Conservation (phyloP, 371 early-diverging fungal genomes). For the Fennellomyces sp. region DNA sequence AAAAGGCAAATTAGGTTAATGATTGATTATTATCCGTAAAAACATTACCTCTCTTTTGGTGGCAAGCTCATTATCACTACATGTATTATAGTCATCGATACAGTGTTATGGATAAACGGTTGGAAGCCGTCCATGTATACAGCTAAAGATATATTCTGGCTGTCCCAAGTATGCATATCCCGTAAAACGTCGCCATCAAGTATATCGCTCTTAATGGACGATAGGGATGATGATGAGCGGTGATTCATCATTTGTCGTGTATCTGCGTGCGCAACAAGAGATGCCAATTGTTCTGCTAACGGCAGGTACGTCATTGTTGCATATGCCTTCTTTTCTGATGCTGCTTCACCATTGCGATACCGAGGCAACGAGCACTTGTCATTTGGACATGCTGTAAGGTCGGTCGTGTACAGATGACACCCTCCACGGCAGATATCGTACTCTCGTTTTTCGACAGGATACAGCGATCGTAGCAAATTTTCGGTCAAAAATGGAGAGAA, state of each 20-base stretch:
- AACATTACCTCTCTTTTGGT: neutral
- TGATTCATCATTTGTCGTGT: neutral
- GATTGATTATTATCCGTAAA: neutral
- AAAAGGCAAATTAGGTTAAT: neutral
- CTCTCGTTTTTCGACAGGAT: neutral
- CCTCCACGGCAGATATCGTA: neutral
- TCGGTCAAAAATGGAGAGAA: neutral
- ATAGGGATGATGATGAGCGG: no score
- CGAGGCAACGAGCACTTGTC: neutral
- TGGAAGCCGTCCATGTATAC: neutral
- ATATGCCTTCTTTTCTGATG: neutral
- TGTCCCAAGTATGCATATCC: neutral
- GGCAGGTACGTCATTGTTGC: neutral
- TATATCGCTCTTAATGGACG: neutral
- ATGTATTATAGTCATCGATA: neutral
- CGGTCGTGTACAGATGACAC: neutral
- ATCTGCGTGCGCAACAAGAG: neutral
- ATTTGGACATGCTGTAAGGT: neutral
- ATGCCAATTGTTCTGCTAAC: neutral
- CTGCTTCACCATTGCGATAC: neutral
- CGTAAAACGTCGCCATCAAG: neutral
- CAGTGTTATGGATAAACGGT: neutral
- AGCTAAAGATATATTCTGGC: neutral
- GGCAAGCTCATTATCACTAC: neutral
- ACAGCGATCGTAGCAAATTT: neutral